Base-by-base conservation (phyloP, 805 yeast genomes). In the Candida namnaoensis region DNA sequence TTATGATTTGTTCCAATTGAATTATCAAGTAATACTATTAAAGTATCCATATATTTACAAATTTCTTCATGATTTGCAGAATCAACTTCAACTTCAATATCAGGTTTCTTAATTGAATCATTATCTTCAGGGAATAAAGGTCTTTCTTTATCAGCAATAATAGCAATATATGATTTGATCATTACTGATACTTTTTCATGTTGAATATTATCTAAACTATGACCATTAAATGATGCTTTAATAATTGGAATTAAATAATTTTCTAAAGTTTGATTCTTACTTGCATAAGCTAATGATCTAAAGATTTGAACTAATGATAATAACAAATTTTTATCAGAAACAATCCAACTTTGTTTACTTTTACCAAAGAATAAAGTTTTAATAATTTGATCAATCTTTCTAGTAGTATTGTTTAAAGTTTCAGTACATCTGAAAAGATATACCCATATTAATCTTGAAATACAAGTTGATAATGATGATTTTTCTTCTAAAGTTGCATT, bases 381-480 rank as follows among this genome's bases (percentile, higher is more conserved):
- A 43, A 82, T 78, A 32, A 93, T 62, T 3, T 63, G 54, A 44
- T 83, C 95, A 39, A 93, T 68, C 42, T 81, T 82, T 52, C 88
- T 81, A 3, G 90, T 79, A 1, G 95, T 88, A 44, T 85, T 82
- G 56, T 91, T 93, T 50, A 91, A 64, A 0, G 97, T 83, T 50
- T 95, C 99, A 0, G 95, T 76, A 48, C 88, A 78, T 47, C 98
- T 69, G 60, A 81, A 87, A 24, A 88, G 64, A 56, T 85, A 93
- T 0, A 90, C 95, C 99, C 99, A 93, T 0, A 86, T 61, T 30
- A 95, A 65, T 44, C 96, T 65, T 0, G 95, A 72, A 4, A 82
- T 62, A 42, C 90, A 80, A 0, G 77, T 76, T 13, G 85, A 71
- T 36, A 78, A 72, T 3, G 75, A 74, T 0, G 76, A 68, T 50